Base-by-base conservation (phyloP, 352 stramenopile genomes). In the Blastocystis hominis region DNA sequence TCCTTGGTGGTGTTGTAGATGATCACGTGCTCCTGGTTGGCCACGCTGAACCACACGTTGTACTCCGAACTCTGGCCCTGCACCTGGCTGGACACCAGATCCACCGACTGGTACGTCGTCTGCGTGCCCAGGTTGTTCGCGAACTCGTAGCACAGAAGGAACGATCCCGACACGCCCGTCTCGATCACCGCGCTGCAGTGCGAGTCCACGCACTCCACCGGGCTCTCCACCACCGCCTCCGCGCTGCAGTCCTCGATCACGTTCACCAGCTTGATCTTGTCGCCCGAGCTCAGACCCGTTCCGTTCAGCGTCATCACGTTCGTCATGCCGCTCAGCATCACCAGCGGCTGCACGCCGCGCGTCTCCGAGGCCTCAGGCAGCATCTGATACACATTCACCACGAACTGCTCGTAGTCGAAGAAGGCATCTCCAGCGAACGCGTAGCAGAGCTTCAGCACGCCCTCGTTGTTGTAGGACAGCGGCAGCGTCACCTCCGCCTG, bases 41-140 rank as follows among this genome's bases (percentile, higher is more conserved):
- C 72, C 3, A 84, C 72, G 36, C 47, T 68, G 72, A 84, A 84
- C 72, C 72, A 84, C 72, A 68, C 72, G 38, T 84, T 84, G 53
- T 68, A n/a, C 53, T 69, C 72, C 17, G 72, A 84, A 2, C 44
- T 69, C 46, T 84, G 72, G 9, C 44, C 54, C 30, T n/a, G 7
- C 36, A 84, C 72, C 5, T 34, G 44, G 3, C 44, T 53, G 36
- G 20, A 34, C 36, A 84, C 56, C 34, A 84, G 24, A 46, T 84
- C 72, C 53, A 84, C 20, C n/a, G 50, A 10, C 38, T 34, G 34
- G 38, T 47, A 30, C 15, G 17, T 78, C 4, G 13, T 50, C 62
- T 78, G 77, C 17, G 77, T 42, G 24, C 77, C 62, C 0, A 54
- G 15, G n/a, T 30, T 47, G 42, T 72, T n/a, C 0, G n/a, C 63